Evolutionary conservation across 306 rosid genomes (phyloP).

Genomic region (barrel medic (Medicago truncatula)): DNA sequence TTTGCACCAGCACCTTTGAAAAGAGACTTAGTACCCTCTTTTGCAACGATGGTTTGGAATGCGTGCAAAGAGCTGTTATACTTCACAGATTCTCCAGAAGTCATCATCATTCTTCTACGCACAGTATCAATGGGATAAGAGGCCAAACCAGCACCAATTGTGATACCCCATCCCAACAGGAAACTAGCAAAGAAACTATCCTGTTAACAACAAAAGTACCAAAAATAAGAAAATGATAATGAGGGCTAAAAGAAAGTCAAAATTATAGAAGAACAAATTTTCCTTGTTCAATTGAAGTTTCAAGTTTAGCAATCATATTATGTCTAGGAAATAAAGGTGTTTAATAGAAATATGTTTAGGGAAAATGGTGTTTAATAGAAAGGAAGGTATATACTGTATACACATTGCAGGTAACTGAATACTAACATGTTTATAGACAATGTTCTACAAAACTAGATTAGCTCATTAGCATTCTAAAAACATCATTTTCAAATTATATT

Average conservation of each 20-base stretch:
- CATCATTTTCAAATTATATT: not conserved
- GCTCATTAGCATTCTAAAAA: not conserved
- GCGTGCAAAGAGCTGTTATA: conserved; percentile 81
- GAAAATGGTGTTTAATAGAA: not conserved
- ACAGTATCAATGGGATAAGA: conserved; percentile 87
- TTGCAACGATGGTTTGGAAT: conserved; percentile 68
- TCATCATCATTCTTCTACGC: conserved; percentile 98
- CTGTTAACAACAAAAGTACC: conserved; percentile 52
- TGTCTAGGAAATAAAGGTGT: not conserved
- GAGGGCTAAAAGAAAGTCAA: not conserved
- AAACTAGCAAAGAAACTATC: conserved; percentile 93
- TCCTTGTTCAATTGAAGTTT: not conserved
- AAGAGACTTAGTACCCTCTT: conserved; percentile 84
- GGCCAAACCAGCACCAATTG: conserved; percentile 87
- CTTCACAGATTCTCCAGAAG: conserved; percentile 96
- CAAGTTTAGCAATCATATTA: not conserved
- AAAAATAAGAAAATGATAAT: conserved; percentile 31
- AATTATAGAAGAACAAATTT: not conserved
- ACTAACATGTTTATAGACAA: not conserved
- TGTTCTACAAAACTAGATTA: not conserved
- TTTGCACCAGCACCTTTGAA: conserved; percentile 95
- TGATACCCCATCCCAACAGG: conserved; percentile 86
- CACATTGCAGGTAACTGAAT: not conserved
- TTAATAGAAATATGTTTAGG: conserved; percentile 1
- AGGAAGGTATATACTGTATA: too few species aligned